These are phyloP conservation scores for Syzygium jambos DNA, from an alignment of 345 rosid genomes.

Conservation along the genomic window DNA sequence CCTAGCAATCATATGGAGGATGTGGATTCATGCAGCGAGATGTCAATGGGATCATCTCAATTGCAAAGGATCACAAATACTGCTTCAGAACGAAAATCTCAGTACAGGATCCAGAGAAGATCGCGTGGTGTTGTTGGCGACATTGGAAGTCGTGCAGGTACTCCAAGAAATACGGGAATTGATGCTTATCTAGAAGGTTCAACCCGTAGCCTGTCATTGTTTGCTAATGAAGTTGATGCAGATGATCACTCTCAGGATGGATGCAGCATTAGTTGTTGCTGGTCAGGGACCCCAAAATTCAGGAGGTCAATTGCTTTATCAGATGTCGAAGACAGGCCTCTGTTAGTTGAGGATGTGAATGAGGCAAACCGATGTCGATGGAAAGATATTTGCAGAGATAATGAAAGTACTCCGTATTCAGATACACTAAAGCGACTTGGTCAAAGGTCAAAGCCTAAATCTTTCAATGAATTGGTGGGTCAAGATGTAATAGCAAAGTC, in stretches of 20 bases:
- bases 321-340: constrained; percentile 64
- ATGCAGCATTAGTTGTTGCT: constrained; percentile 71
- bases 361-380: constrained; percentile 16
- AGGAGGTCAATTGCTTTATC: constrained; percentile 54
- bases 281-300: constrained; percentile 73
- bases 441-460: constrained; percentile 71
- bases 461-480: constrained; percentile 78
- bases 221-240: constrained; percentile 40
- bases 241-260: constrained; percentile 32
- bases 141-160: constrained; percentile 37
- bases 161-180: constrained; percentile 39
- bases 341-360: constrained; percentile 31
- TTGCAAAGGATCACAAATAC: constrained; percentile 13
- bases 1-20: constrained; percentile 29
- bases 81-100: constrained; percentile 14
- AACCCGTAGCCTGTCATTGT: constrained; percentile 29
- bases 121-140: constrained; percentile 38
- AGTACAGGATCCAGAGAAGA: constrained; percentile 13
- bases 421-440: constrained; percentile 59
- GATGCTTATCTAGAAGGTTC: constrained; percentile 30
- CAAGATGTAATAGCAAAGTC: constrained; percentile 72
- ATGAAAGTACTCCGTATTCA: constrained; percentile 19
- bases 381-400: constrained; percentile 20
- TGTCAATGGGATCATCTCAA: constrained; percentile 19
- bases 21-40: constrained; percentile 36